These are phyloP conservation scores for Dothideomycetidae sp. DNA, from an alignment of 2,329 filamentous ascomycete genomes.

Conservation along the genomic window DNA sequence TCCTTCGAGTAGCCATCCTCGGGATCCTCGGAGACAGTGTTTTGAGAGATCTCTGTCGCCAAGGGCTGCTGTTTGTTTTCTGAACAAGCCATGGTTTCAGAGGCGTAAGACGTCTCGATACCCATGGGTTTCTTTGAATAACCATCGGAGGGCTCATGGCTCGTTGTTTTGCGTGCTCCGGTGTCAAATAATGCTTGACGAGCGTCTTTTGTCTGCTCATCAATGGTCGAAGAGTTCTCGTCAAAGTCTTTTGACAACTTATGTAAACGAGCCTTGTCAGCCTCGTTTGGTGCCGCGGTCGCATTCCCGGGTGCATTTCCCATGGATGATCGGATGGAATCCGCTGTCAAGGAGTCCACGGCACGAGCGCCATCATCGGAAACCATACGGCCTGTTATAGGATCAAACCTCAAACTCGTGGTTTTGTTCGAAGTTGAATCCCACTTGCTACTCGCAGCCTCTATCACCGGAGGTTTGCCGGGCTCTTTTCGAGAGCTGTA, in stretches of 20 bases:
- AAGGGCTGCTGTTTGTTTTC: slow-evolving; percentile 5
- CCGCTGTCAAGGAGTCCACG: slow-evolving; percentile 28
- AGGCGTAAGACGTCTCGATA: slow-evolving; percentile 12
- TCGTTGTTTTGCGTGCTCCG: too few relatives aligned
- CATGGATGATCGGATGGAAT: slow-evolving; percentile 30
- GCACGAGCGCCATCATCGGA: too few relatives aligned
- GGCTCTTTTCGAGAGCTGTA: slow-evolving; percentile 8
- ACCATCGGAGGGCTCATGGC: slow-evolving; percentile 1
- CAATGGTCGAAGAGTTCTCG: slow-evolving; percentile 4
- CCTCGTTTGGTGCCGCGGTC: too few relatives aligned
- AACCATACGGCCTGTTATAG: slow-evolving; percentile 25
- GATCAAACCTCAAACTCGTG: slow-evolving; percentile 24
- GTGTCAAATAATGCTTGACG: slow-evolving; percentile 5
- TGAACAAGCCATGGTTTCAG: slow-evolving; percentile 8
- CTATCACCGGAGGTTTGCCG: slow-evolving; percentile 7
- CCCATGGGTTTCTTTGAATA: slow-evolving; percentile 4
- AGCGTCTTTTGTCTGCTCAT: slow-evolving; percentile 1
- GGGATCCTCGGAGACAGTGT: slow-evolving; percentile 2
- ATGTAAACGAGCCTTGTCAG: slow-evolving; percentile 10
- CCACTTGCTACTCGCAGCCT: slow-evolving; percentile 17
- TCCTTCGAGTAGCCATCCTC: slow-evolving; percentile 7
- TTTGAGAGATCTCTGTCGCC: slow-evolving; percentile 8
- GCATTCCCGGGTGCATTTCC: slow-evolving; percentile 19
- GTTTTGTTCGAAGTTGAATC: slow-evolving; percentile 19
- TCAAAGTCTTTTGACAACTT: slow-evolving; percentile 8